phyloP scores from a whole-genome alignment of 2,329 filamentous ascomycete species.

The Intubia oerlemansii region DNA sequence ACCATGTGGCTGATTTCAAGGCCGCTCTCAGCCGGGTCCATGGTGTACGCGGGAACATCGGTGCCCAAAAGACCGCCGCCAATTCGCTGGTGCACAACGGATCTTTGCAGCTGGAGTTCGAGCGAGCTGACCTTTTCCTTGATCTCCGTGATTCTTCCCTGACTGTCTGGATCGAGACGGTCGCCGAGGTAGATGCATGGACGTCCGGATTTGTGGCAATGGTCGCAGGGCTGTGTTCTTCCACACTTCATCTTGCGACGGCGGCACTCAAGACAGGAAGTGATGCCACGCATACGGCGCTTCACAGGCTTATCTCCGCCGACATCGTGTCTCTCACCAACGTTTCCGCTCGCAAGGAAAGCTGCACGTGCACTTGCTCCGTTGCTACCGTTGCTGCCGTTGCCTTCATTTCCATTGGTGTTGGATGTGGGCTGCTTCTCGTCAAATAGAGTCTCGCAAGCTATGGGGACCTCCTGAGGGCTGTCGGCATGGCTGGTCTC shows the following conservation, averaged over 20 bases:
- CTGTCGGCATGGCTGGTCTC: conserved; percentile 1
- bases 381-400: neutral
- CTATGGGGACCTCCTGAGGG: conserved; percentile 4
- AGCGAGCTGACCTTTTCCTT: conserved; percentile 59
- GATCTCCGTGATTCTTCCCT: conserved; percentile 51
- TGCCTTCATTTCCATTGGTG: too few species aligned
- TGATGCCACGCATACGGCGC: conserved; percentile 43
- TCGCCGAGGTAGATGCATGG: conserved; percentile 44
- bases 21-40: conserved; percentile 26
- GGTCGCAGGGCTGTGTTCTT: conserved; percentile 49
- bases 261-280: conserved; percentile 48
- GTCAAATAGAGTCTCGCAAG: conserved; percentile 4
- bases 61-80: conserved; percentile 3
- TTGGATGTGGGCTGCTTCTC: conserved; percentile 2
- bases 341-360: too few species aligned
- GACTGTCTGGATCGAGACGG: conserved; percentile 45
- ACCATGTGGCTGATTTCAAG: conserved; percentile 5
- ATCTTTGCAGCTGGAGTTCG: conserved; percentile 47
- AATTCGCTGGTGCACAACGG: conserved; percentile 13
- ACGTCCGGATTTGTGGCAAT: conserved; percentile 33
- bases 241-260: conserved; percentile 63
- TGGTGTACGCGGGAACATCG: conserved; percentile 1
- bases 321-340: conserved; percentile 1
- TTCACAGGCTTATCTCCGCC: conserved; percentile 21
- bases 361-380: too few species aligned